Base-by-base conservation (phyloP, 2,329 filamentous ascomycete species). In the Penicillium sp. region DNA sequence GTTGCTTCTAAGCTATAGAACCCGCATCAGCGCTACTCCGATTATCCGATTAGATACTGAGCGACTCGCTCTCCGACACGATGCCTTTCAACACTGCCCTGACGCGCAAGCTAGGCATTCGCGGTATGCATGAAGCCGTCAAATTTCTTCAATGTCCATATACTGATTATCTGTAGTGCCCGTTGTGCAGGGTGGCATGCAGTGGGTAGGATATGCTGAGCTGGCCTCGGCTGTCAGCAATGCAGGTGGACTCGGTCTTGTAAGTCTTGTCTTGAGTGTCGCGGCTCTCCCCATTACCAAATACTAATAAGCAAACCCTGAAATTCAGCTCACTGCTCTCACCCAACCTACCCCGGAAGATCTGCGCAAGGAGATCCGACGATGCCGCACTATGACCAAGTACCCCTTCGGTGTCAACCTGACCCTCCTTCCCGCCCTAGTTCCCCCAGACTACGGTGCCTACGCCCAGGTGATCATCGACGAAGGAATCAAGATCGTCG, bases 391-490 rank as follows among this genome's bases (percentile, higher is more conserved):
- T 63, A 86, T 98, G 70, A 81, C 80, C 60, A 76, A 77, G 47
- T 77, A 78, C 60, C 79, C 79, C 44, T 98, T 99, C 75, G 95
- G 84, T 70, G 93, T 98, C 68, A 99, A 99, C 79, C 85, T 98
- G 66, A 99, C 95, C 9, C 88, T 98, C 60, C 88, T 98, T 46
- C 95, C 95, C 27, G 85, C 93, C 55, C 84, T 98, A 67, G 88
- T 91, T 10, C 91, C 95, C 7, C 95, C 95, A 5, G 89, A 98
- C 82, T 99, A 99, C 75, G 85, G 80, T 60, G 93, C 91, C 59
- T 99, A 96, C 78, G 91, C 93, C 27, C 90, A 91, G 76, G 90
- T 93, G 53, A 87, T 96, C 71, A 93, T 99, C 71, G 93, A 97
- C 71, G 93, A 97, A 79, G 93, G 92, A 56, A 83, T 98, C 77